Evolutionary conservation across 345 rosid genomes (phyloP).

Genomic region (Raphanus sativus): DNA sequence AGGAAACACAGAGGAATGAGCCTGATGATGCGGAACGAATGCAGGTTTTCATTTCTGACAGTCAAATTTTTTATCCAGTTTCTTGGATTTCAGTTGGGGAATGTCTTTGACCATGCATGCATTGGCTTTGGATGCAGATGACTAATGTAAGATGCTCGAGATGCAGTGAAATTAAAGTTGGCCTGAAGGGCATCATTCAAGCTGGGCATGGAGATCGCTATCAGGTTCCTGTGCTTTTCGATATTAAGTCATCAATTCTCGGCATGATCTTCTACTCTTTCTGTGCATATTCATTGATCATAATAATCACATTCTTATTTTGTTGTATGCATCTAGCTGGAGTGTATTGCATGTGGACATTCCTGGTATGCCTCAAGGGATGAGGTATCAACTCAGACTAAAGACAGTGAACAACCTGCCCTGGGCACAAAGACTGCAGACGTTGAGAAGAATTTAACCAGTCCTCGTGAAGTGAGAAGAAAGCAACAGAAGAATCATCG

Average conservation of each 20-base stretch:
- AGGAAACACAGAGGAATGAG: not conserved
- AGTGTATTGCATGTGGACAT: conserved; percentile 81
- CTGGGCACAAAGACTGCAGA: conserved; percentile 53
- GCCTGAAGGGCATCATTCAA: not conserved
- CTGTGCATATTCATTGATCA: not conserved
- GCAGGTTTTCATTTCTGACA: not conserved
- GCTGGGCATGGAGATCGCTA: not conserved
- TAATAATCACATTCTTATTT: conserved; percentile 6
- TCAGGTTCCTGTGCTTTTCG: not conserved
- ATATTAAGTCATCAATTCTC: too few relatives aligned
- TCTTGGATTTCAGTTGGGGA: not conserved
- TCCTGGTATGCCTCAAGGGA: conserved; percentile 94
- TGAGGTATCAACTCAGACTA: conserved; percentile 69
- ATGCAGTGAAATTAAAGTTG: not conserved
- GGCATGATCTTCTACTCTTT: not conserved
- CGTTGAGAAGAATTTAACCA: conserved; percentile 59
- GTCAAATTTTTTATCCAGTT: not conserved
- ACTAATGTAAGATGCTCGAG: not conserved
- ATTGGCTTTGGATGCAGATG: not conserved
- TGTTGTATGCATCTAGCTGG: conserved; percentile 52
- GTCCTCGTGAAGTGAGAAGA: conserved; percentile 61
- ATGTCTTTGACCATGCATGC: not conserved
- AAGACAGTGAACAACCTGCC: conserved; percentile 57
- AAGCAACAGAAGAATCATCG: conserved; percentile 38
- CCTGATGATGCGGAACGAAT: not conserved